Conservation (phyloP, 495 filamentous ascomycete species). For the Aspergillus nanangensis region DNA sequence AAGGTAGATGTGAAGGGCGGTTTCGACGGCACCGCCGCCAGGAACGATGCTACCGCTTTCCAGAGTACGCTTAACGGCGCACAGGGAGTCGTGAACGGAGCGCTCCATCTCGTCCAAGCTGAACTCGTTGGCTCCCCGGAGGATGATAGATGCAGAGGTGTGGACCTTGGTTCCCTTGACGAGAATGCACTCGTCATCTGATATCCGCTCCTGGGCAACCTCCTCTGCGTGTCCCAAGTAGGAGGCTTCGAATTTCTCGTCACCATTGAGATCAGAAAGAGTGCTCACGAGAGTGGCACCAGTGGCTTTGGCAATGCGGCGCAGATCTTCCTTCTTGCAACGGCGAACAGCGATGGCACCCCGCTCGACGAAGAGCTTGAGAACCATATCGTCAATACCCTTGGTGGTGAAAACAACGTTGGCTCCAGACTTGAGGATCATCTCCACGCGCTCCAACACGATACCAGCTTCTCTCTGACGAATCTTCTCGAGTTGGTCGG, state of each 20-base stretch:
- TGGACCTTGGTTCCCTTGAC: conserved; percentile 93
- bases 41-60: conserved; percentile 97
- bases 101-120: conserved; percentile 99
- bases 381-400: conserved; percentile 92
- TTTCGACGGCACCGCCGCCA: conserved; percentile 94
- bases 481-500: conserved; percentile 95
- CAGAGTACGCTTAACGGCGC: conserved; percentile 92
- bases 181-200: conserved; percentile 97
- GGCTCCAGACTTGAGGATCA: conserved; percentile 96
- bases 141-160: conserved; percentile 91
- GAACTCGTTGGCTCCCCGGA: conserved; percentile 94
- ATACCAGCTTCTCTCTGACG: conserved; percentile 86
- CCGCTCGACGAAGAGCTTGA: conserved; percentile 93
- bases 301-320: conserved; percentile 93
- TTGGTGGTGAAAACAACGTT: conserved; percentile 97
- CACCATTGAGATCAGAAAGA: conserved; percentile 92
- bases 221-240: conserved; percentile 89
- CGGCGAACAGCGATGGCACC: conserved; percentile 94
- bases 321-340: conserved; percentile 98
- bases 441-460: conserved; percentile 89
- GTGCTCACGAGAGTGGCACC: conserved; percentile 90
- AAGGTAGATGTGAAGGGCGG: conserved; percentile 97
- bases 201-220: conserved; percentile 93
- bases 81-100: conserved; percentile 94
- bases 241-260: conserved; percentile 91